Evolutionary conservation across 73 alveolate species (phyloP), one percentile per base, ranked within the genome.

Genomic region (Paramecium bursaria): DNA sequence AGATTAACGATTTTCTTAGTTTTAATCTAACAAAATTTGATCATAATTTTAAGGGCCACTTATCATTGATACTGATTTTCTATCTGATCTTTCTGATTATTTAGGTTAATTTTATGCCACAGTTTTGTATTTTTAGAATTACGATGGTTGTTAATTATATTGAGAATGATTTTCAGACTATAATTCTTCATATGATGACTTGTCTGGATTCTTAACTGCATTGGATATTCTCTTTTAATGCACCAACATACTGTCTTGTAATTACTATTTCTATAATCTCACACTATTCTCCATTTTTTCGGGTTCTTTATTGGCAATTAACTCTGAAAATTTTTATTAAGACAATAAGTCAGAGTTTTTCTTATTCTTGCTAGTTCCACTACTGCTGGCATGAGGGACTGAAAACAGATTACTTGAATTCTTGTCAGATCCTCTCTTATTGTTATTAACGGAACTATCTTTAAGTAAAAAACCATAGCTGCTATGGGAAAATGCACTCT

Each of bases 321-420:
- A 52, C 23, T 14, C 5, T 4, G 35, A 15, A 4, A 21, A 4
- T 14, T 3, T 52, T 6, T 15, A 10, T 7, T 10, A 3, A 4
- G 50, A 10, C 0, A 67, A 21, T 11, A 17, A 15, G 17, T 67
- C 33, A 7, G 80, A 46, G 19, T 61, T 61, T n/a, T 42, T 67
- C 21, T 67, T 67, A n/a, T n/a, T n/a, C n/a, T n/a, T n/a, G n/a
- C n/a, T n/a, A 21, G 50, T 67, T 10, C 82, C 82, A 67, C 33
- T 67, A 35, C 82, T 67, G 13, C 82, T 67, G n/a, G n/a, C n/a
- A 19, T 39, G 10, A 0, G 82, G 82, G 10, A 67, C 23, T 67
- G 82, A 67, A 67, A 67, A 67, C 10, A 67, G 30, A 67, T 67
- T 67, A 67, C 82, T 67, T 21, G 82, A 67, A 3, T 42, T 42